Base-by-base conservation (phyloP, 2,329 filamentous ascomycete species). In the Claviceps arundinis region DNA sequence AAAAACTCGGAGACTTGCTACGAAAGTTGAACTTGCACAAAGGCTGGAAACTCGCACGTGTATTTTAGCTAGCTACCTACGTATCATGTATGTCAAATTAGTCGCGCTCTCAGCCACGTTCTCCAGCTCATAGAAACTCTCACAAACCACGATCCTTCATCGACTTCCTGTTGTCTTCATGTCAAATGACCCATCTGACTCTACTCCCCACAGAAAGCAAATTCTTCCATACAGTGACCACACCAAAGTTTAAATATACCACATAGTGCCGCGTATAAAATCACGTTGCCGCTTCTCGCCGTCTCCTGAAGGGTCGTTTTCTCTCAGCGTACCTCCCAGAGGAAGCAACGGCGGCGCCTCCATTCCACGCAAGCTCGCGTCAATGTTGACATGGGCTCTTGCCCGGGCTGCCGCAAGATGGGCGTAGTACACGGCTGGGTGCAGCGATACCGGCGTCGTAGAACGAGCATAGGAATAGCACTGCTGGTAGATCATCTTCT, bases 381-480 rank as follows among this genome's bases (percentile, higher is more conserved):
- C 17, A 19, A 19, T 19, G 17, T 19, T 2, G 17, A 19, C 17
- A 19, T 98, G 93, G 3, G 82, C 74, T 51, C 82, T 82, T 19
- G 87, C 89, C 48, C 93, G 87, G 53, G 82, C 81, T 8, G 89
- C 85, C 37, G 90, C 89, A 56, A 98, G 70, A 68, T 98, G 93
- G 0, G 94, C 89, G 60, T 98, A 98, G 75, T 98, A 98, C 0
- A 97, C 85, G 0, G 93, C 89, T 0, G 93, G 93, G 58, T 83
- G 87, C 0, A 93, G 69, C 0, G 90, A 96, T 0, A 98, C 90
- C 0, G 93, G 89, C 0, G 91, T 97, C 0, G 90, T 97, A 0
- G 90, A 93, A 16, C 93, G 82, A 51, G 85, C 84, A 62, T 95
- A 98, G 52, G 95, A 89, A 67, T 95, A 98, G 45, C 85, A 95